Base-by-base conservation (phyloP, 2,329 filamentous ascomycete species). In the Colletotrichum coccodes region DNA sequence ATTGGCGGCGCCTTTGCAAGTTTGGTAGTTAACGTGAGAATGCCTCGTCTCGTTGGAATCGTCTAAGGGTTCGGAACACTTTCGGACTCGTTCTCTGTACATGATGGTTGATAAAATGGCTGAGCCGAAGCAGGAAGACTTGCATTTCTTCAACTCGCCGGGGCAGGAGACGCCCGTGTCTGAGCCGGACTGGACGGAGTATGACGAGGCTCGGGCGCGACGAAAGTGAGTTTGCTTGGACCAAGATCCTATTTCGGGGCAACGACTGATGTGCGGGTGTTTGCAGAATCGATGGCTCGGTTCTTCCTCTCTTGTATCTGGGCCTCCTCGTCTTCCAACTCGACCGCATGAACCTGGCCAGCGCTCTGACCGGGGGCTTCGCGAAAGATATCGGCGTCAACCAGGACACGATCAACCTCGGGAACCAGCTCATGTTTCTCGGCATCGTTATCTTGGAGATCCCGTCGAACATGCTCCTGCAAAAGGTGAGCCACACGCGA, bases 391-490 rank as follows among this genome's bases (percentile, higher is more conserved):
- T 86, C 34, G 70, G 73, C 0, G 77, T 86, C 5, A 74, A 78
- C n/a, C 83, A 86, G 65, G 79, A 81, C 28, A 85, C 81, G 0
- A 82, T 87, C 68, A 88, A 87, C 59, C 73, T 86, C 0, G 85
- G 85, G 0, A 87, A 87, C 58, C 85, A 87, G 66, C 72, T 87
- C 6, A 85, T 87, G 83, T 87, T 85, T 60, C 75, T 85, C 11
- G 83, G 83, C 0, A 84, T 85, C 14, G 82, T 87, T 3, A 71
- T 85, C 2, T 72, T 86, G 0, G 84, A 87, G 65, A 87, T 87
- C 1, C 85, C 85, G 0, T 85, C 81, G 0, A 87, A 87, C 71
- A 80, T 87, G 71, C 73, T 81, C 0, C 73, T 85, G 1, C 77
- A 80, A 47, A 72, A 70, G 53, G 76, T 77, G 46, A 44, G 67